phyloP scores from a whole-genome alignment of 2,329 filamentous ascomycete species.

The Plenodomus tracheiphilus region DNA sequence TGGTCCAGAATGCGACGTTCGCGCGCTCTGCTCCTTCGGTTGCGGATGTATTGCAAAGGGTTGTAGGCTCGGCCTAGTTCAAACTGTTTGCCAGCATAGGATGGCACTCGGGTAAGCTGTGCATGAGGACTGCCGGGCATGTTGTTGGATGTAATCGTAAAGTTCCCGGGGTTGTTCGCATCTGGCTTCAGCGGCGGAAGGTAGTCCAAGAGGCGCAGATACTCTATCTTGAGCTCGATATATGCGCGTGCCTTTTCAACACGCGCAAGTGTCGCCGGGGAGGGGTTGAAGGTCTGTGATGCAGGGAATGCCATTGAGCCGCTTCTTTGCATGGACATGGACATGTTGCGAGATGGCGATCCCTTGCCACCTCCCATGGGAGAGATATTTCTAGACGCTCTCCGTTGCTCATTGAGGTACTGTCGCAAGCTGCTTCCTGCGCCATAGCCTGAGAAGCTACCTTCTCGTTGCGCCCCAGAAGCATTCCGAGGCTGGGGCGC shows the following conservation, averaged over 20 bases:
- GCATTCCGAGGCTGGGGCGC: slow-evolving; percentile 51
- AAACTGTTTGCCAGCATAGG: slow-evolving; percentile 42
- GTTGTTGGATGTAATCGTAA: slow-evolving; percentile 43
- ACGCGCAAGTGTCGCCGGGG: slow-evolving; percentile 76
- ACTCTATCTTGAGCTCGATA: slow-evolving; percentile 83
- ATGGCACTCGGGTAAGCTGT: slow-evolving; percentile 43
- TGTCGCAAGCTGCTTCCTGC: slow-evolving; percentile 65
- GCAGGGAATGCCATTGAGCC: slow-evolving; percentile 27
- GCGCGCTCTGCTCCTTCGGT: slow-evolving; percentile 80
- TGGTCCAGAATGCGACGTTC: slow-evolving; percentile 76
- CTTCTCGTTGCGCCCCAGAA: slow-evolving; percentile 48
- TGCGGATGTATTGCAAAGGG: slow-evolving; percentile 88
- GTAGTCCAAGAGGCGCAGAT: slow-evolving; percentile 76
- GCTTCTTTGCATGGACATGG: slow-evolving; percentile 28
- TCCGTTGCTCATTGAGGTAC: slow-evolving; percentile 73
- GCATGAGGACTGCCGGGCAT: slow-evolving; percentile 48
- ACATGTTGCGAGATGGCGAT: slow-evolving; percentile 39
- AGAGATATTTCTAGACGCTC: slow-evolving; percentile 63
- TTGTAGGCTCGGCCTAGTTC: slow-evolving; percentile 77
- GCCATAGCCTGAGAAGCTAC: slow-evolving; percentile 46
- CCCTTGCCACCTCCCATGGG: slow-evolving; percentile 52
- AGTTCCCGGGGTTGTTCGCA: slow-evolving; percentile 47
- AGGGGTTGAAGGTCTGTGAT: slow-evolving; percentile 64
- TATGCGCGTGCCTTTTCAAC: slow-evolving; percentile 83
- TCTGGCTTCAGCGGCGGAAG: slow-evolving; percentile 71